These are phyloP conservation scores for Saccharomycopsis crataegensis DNA, from an alignment of 1,139 yeast genomes.

Conservation along the genomic window DNA sequence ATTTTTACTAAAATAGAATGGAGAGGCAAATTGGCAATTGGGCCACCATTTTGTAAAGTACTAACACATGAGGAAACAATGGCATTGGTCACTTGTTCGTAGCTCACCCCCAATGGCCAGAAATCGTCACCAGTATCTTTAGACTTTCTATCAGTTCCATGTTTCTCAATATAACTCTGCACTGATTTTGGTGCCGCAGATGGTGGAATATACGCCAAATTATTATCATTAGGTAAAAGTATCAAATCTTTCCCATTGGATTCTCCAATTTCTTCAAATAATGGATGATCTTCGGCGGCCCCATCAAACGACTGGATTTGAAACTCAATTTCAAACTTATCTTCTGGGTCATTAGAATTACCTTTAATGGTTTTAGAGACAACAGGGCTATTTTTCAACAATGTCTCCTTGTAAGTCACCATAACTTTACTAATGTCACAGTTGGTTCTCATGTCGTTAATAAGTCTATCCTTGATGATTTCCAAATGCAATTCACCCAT, in stretches of 20 bases:
- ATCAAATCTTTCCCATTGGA: constrained; percentile 24
- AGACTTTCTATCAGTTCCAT: not conserved
- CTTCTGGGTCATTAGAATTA: constrained; percentile 20
- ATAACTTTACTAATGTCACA: constrained; percentile 75
- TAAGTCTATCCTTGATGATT: constrained; percentile 70
- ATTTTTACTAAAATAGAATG: constrained; percentile 54
- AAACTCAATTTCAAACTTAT: constrained; percentile 30
- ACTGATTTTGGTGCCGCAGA: constrained; percentile 14
- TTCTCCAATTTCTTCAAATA: not conserved
- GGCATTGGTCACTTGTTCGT: constrained; percentile 46
- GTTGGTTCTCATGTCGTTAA: constrained; percentile 74
- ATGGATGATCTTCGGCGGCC: constrained; percentile 29
- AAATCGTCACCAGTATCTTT: constrained; percentile 25
- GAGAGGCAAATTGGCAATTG: constrained; percentile 37
- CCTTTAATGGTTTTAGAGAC: constrained; percentile 22
- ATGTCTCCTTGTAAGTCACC: constrained; percentile 82
- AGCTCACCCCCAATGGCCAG: constrained; percentile 44
- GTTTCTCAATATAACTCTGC: not conserved
- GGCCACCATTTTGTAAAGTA: constrained; percentile 75
- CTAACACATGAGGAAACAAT: constrained; percentile 58
- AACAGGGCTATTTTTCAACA: constrained; percentile 25
- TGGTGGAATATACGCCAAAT: constrained; percentile 21
- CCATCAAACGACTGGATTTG: constrained; percentile 49
- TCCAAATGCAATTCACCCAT: constrained; percentile 97
- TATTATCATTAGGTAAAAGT: constrained; percentile 30